phyloP scores from a whole-genome alignment of 768 basidiomycete species.

The Dendrothele bispora region DNA sequence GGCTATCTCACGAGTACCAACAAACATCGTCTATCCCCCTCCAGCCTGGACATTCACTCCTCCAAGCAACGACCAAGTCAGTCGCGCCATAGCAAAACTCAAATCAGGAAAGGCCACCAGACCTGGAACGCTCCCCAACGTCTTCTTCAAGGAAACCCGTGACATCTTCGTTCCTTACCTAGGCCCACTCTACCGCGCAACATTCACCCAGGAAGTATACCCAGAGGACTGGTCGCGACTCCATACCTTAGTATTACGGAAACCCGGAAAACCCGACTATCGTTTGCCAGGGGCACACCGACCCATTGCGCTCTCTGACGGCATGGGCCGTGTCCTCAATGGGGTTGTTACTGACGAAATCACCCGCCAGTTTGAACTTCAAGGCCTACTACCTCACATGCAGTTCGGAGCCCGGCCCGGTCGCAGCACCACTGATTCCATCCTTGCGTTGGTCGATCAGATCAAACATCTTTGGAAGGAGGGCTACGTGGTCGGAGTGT shows the following conservation, averaged over 20 bases:
- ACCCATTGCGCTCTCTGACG: slow-evolving; percentile 31
- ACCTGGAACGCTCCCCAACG: slow-evolving; percentile 22
- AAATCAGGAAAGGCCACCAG: slow-evolving; percentile 21
- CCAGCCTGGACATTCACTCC: neutral
- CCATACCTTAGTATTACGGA: slow-evolving; percentile 29
- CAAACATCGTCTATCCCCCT: slow-evolving; percentile 9
- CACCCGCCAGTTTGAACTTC: slow-evolving; percentile 12
- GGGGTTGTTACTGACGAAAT: neutral
- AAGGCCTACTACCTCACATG: slow-evolving; percentile 19
- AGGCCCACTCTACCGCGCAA: slow-evolving; percentile 26
- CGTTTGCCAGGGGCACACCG: slow-evolving; percentile 27
- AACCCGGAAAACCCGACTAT: slow-evolving; percentile 34
- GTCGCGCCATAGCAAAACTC: slow-evolving; percentile 8
- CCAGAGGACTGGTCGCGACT: slow-evolving; percentile 27
- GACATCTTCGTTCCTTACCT: slow-evolving; percentile 22
- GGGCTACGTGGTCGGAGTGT: slow-evolving; percentile 18
- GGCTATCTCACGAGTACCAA: too few species aligned
- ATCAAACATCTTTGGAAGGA: slow-evolving; percentile 22
- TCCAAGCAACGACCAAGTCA: slow-evolving; percentile 18
- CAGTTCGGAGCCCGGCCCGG: slow-evolving; percentile 31
- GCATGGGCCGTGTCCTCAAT: neutral
- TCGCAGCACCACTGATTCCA: slow-evolving; percentile 25
- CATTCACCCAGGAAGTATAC: slow-evolving; percentile 21
- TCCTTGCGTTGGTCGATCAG: slow-evolving; percentile 20
- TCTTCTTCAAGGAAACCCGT: slow-evolving; percentile 26